A percentile compares a stretch with the other conserved stretches of the same genome.
Evolutionary conservation across 148 eudicot genomes (phyloP).

Genomic region (Fagopyrum esculentum): DNA sequence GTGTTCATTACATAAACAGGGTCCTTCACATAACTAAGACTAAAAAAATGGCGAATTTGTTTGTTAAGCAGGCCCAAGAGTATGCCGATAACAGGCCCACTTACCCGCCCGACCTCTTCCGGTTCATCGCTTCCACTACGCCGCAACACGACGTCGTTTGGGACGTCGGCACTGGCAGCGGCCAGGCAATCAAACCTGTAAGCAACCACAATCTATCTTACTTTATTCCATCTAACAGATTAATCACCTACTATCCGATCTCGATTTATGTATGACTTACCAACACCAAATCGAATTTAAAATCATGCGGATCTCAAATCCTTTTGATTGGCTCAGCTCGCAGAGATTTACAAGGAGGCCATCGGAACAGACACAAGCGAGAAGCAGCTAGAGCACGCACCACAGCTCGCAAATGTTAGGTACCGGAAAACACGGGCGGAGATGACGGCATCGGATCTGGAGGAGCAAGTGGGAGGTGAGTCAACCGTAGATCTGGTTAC

Average conservation of each 20-base stretch:
- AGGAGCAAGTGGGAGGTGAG: slow-evolving; percentile 20
- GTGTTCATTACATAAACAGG: too few relatives aligned
- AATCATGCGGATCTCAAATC: neutral
- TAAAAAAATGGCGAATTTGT: slow-evolving; percentile 47
- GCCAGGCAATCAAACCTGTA: slow-evolving; percentile 67
- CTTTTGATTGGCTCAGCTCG: slow-evolving; percentile 25
- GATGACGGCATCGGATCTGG: slow-evolving; percentile 31
- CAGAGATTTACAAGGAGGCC: slow-evolving; percentile 52
- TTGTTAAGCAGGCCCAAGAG: slow-evolving; percentile 45
- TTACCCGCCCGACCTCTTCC: slow-evolving; percentile 52
- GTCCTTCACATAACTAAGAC: too few relatives aligned
- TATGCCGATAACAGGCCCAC: slow-evolving; percentile 44
- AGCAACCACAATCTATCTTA: slow-evolving; percentile 7
- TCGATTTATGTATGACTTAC: neutral
- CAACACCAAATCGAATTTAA: neutral
- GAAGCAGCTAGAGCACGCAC: slow-evolving; percentile 66
- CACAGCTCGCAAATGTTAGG: slow-evolving; percentile 51
- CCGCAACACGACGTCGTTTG: slow-evolving; percentile 41
- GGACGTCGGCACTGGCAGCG: slow-evolving; percentile 59
- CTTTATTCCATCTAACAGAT: neutral
- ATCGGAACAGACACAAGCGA: slow-evolving; percentile 79
- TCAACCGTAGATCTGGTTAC: slow-evolving; percentile 55
- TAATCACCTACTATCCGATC: neutral
- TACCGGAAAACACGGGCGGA: slow-evolving; percentile 46
- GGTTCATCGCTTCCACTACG: slow-evolving; percentile 68